Base-by-base conservation (phyloP, 2,329 filamentous ascomycete genomes). In the Microascus cirrosus region DNA sequence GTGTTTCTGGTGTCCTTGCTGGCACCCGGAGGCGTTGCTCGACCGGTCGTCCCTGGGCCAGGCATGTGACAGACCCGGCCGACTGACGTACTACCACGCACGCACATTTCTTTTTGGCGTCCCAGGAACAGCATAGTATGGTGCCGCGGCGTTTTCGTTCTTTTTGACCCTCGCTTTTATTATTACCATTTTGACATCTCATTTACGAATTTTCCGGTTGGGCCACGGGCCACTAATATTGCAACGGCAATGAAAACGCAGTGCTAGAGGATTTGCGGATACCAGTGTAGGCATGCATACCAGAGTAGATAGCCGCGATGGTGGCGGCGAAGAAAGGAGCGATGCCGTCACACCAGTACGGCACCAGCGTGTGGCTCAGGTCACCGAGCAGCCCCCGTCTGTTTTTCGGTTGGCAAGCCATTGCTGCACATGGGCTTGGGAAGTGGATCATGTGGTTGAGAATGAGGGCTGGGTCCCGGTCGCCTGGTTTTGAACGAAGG, bases 41-140 rank as follows among this genome's bases (percentile, higher is more conserved):
- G 45, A 22, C 45, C 45, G 2, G n/a, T 50, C 22, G 11, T 50
- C 20, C n/a, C 20, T 24, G 45, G 6, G 20, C 22, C n/a, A 20
- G 12, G 20, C n/a, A 50, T 54, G 10, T 54, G 52, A 34, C 28
- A 12, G 52, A 10, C n/a, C 10, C 3, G 52, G 24, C 20, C 20
- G 25, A 22, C 25, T 34, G 25, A 57, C 25, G 42, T 52, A 34
- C 32, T 54, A 18, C 45, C 45, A 50, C 45, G 12, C 24, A 10
- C 45, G 11, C 15, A 24, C 45, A 24, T 65, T 64, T 61, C 62
- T 60, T 64, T 69, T 69, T 66, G 55, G 57, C 59, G 60, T 53
- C 53, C 20, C 50, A 25, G 70, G 76, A 71, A 73, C 72, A 80
- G 78, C 78, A 81, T 81, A 74, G 77, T 80, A 77, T 68, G 78